Percentiles rank a stretch among this genome's conserved stretches.
Conservation (phyloP, 2,329 filamentous ascomycete species). For the Herpotrichia juniperi region DNA sequence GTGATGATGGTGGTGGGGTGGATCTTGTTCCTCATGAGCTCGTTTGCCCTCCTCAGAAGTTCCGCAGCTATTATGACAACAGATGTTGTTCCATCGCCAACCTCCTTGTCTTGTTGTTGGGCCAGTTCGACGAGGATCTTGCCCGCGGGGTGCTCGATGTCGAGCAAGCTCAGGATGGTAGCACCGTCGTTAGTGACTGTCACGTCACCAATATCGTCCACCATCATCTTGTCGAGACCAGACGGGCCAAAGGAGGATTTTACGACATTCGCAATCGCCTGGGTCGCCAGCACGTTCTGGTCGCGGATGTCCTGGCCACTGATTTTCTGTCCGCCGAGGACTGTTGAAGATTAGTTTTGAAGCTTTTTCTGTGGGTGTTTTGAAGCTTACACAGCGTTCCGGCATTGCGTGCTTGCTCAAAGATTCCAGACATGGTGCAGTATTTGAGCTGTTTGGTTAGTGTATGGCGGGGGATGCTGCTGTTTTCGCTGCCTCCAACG, state of each 20-base stretch:
- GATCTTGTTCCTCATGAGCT: constrained; percentile 99
- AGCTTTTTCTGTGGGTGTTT: constrained; percentile 1
- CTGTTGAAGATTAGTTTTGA: constrained; percentile 49
- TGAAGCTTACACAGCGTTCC: constrained; percentile 80
- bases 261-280: constrained; percentile 97
- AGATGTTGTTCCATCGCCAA: constrained; percentile 96
- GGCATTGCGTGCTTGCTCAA: constrained; percentile 88
- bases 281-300: constrained; percentile 95
- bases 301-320: constrained; percentile 95
- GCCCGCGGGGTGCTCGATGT: constrained; percentile 96
- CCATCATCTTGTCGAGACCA: constrained; percentile 99
- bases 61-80: constrained; percentile 97
- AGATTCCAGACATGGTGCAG: constrained; percentile 84
- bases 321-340: constrained; percentile 97
- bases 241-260: constrained; percentile 98
- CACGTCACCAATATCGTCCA: constrained; percentile 98
- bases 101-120: constrained; percentile 98
- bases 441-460: constrained; percentile 32
- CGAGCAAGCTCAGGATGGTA: constrained; percentile 91
- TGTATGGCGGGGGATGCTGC: constrained; percentile 24
- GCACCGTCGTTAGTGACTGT: constrained; percentile 99
- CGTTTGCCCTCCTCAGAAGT: constrained; percentile 86
- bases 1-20: constrained; percentile 99
- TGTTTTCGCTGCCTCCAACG: constrained; percentile 30
- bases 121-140: constrained; percentile 98